Base-by-base conservation (phyloP, 1,284 basidiomycete species). In the Moesziomyces sp. region DNA sequence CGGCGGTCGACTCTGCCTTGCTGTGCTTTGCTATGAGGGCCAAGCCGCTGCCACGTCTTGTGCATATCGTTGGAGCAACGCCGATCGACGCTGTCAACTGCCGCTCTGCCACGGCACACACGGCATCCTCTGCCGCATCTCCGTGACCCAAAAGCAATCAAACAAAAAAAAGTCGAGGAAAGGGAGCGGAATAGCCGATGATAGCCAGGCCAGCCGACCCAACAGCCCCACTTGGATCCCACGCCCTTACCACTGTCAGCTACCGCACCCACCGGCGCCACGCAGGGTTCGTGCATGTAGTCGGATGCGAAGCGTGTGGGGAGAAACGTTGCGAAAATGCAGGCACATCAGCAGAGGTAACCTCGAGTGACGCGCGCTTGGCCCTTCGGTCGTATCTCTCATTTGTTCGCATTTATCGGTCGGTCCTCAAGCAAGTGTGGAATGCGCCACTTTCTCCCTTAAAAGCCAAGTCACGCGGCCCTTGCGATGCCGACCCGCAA, bases 381-480 rank as follows among this genome's bases (percentile, higher is more conserved):
- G 26, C 26, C 8, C 49, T 60, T 68, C 55, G 58, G 65, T 2
- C 23, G 21, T 55, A 11, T 28, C 26, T 28, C 65, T 58, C 58
- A 47, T 68, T 55, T 16, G 21, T 21, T 28, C 65, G 65, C 58
- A 47, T 68, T 68, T 68, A 57, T 52, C 65, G 65, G 65, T 54
- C 54, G 13, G 2, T 11, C 30, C 30, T 33, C 30, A 10, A 6
- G 30, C 30, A 10, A 6, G 30, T 11, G 11, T 3, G 30, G 30
- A 13, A 33, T 33, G 30, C 30, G 30, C 30, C 30, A 33, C 30
- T 10, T 10, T 2, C 14, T 24, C 24, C n/a, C 43, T 21, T 16
- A 5, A 11, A 16, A 6, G 38, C 38, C 11, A 16, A 16, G 56
- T 58, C 56, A 58, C 48, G 48, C 45, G 38, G 38, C 38, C 35